Base-by-base conservation (phyloP, 192 early-diverging fungal species). In the Pilobolus umbonatus region DNA sequence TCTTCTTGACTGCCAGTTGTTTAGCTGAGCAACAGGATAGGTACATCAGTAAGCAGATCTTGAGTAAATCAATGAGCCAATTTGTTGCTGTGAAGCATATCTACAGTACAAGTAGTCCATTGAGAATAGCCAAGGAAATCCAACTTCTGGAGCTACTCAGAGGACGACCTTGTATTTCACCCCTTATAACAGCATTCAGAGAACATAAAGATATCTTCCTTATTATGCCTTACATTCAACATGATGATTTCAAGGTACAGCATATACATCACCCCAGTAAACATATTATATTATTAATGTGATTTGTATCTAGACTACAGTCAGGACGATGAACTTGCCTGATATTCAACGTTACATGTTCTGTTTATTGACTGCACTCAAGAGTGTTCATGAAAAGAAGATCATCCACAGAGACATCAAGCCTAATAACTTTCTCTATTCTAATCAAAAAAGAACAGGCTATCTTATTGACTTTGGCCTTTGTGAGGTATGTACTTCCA, bases 321-420 rank as follows among this genome's bases (percentile, higher is more conserved):
- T 82, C 63, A 55, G 71, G 5, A 57, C 61, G 5, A 60, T 93
- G 64, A 73, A 78, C 1, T 60, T 89, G 55, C 60, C 72, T 15
- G 87, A 93, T 35, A 89, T 94, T 55, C 78, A 78, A 24, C 75
- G 75, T 62, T 97, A 97, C 66, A 74, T 97, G 52, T 71, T 77
- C 8, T 80, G 80, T 0, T 67, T 97, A 12, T 75, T 94, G 12
- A 74, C 72, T 8, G 94, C 85, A 0, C 74, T 96, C 5, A 72
- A 70, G n/a, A 75, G 85, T 49, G 68, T 92, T 5, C 94, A 96
- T 60, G 40, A 54, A 6, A 67, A 79, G 29, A 74, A 75, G 9
- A 88, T 94, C 45, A 80, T 98, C 39, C 95, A 98, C 56, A 76
- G 95, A 32, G 95, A 98, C 58, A 80, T 98, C 57, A 98, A 98